Percentiles rank a stretch among this genome's conserved stretches.
Conservation (phyloP, 805 yeast genomes). For the Kregervanrija fluxuum region DNA sequence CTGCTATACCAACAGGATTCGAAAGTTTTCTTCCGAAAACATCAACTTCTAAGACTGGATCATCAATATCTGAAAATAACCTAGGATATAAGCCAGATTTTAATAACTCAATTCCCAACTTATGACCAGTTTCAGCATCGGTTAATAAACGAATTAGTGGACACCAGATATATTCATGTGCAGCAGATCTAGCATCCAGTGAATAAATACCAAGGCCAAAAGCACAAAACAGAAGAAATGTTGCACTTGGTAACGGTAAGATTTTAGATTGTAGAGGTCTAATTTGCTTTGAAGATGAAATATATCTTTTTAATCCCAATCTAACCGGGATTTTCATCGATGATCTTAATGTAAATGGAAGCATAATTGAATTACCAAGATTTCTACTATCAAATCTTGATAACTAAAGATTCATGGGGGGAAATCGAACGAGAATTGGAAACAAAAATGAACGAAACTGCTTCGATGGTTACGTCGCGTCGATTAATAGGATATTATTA, state of each 20-base stretch:
- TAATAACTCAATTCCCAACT: conserved; percentile 61
- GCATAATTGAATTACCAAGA: too few species aligned
- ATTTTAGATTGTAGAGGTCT: conserved; percentile 9
- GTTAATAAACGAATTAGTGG: conserved; percentile 65
- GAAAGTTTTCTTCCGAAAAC: conserved; percentile 59
- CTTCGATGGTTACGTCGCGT: too few species aligned
- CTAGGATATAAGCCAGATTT: conserved; percentile 64
- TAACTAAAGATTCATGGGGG: too few species aligned
- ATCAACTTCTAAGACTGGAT: conserved; percentile 45
- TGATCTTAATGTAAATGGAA: too few species aligned
- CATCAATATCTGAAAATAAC: conserved; percentile 46
- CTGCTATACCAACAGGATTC: conserved; percentile 89
- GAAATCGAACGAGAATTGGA: too few species aligned
- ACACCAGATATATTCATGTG: conserved; percentile 74
- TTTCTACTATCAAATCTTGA: too few species aligned
- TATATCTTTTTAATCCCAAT: not conserved
- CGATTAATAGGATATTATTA: too few species aligned
- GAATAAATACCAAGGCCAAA: conserved; percentile 43
- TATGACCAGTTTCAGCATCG: conserved; percentile 85
- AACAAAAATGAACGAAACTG: too few species aligned
- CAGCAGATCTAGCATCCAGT: conserved; percentile 72
- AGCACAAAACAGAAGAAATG: conserved; percentile 18
- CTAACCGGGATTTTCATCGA: not conserved
- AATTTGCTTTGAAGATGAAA: not conserved
- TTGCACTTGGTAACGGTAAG: conserved; percentile 14